Evolutionary conservation across 176 grass and related monocot species (phyloP).

Genomic region (Carex cristatella): DNA sequence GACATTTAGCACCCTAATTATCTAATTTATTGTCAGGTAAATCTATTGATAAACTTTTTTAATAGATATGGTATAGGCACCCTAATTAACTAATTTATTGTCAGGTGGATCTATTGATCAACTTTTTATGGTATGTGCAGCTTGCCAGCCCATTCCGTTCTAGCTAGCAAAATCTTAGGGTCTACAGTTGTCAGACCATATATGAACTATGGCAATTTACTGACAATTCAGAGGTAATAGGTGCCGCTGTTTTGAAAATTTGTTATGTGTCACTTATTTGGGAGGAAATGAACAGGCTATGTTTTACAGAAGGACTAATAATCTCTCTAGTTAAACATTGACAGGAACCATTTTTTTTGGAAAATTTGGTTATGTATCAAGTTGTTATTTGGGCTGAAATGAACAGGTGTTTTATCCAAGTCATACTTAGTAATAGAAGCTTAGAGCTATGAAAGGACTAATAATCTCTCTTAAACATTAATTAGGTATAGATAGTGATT

Average conservation of each 20-base stretch:
- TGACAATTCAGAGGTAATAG: neutral
- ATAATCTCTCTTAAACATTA: neutral
- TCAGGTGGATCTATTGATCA: neutral
- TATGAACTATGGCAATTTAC: neutral
- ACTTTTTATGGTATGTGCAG: no score
- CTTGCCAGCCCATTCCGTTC: neutral
- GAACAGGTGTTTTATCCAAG: neutral
- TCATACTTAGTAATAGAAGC: neutral
- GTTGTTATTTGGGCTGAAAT: neutral
- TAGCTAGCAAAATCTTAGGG: neutral
- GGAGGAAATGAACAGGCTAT: neutral
- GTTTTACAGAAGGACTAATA: neutral
- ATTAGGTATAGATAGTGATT: neutral
- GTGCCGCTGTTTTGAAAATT: neutral
- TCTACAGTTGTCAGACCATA: no score
- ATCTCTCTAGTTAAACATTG: neutral
- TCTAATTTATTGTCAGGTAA: neutral
- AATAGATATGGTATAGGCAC: neutral
- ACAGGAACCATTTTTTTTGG: neutral
- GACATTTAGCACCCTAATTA: neutral
- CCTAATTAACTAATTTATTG: neutral
- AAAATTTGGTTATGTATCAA: neutral
- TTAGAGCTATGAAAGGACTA: neutral
- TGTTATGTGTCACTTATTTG: neutral
- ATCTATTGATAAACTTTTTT: no score